phyloP scores from a whole-genome alignment of 1,284 basidiomycete genomes.

The Anthracocystis walkeri region DNA sequence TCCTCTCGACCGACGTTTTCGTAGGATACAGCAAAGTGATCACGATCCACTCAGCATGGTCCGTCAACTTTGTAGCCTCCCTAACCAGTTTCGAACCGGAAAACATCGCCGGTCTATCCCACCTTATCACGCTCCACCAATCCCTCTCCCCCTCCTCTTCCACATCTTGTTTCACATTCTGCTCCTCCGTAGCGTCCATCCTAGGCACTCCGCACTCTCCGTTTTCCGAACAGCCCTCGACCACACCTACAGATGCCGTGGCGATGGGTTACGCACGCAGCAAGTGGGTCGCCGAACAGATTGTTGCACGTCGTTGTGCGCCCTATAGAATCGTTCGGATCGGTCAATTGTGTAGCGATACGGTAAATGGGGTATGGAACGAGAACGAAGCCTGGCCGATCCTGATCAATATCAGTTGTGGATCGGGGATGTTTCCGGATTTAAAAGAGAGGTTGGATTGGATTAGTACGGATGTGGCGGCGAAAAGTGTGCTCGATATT shows the following conservation, averaged over 20 bases:
- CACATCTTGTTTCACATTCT: slow-evolving; percentile 69
- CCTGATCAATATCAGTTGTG: slow-evolving; percentile 71
- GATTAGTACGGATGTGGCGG: slow-evolving; percentile 76
- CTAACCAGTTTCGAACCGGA: slow-evolving; percentile 49
- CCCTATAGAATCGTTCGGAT: slow-evolving; percentile 61
- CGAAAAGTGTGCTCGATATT: slow-evolving; percentile 73
- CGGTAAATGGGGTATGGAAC: slow-evolving; percentile 75
- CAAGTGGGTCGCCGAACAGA: slow-evolving; percentile 77
- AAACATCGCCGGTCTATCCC: slow-evolving; percentile 35
- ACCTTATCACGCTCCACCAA: slow-evolving; percentile 31
- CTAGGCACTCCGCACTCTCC: slow-evolving; percentile 71
- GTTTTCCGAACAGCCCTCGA: slow-evolving; percentile 9
- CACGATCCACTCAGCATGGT: slow-evolving; percentile 58
- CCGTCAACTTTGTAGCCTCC: slow-evolving; percentile 57
- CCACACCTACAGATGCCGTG: slow-evolving; percentile 16
- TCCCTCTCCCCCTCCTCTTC: slow-evolving; percentile 70
- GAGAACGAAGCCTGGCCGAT: slow-evolving; percentile 74
- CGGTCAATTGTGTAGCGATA: slow-evolving; percentile 75
- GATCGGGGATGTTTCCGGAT: slow-evolving; percentile 72
- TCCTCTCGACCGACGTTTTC: not conserved
- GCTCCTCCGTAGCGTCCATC: slow-evolving; percentile 72
- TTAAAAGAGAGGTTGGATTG: slow-evolving; percentile 72
- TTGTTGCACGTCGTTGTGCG: slow-evolving; percentile 69
- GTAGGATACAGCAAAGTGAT: slow-evolving; percentile 2
- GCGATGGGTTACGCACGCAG: slow-evolving; percentile 47